Percentiles rank a stretch among this genome's conserved stretches.
Conservation (phyloP, 768 basidiomycete species). For the Amanita pallidorosea region DNA sequence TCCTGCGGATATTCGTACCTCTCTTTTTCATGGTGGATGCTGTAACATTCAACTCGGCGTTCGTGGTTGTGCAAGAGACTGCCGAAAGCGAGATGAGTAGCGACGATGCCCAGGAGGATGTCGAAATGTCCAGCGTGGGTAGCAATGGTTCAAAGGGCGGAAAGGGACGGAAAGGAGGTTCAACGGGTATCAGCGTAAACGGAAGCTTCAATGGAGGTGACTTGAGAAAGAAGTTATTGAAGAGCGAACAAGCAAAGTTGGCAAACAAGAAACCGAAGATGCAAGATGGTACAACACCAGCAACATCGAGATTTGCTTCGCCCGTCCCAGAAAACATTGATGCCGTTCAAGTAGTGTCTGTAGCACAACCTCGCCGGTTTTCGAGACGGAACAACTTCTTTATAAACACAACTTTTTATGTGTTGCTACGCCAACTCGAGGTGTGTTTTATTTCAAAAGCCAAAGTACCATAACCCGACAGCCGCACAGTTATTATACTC, state of each 20-base stretch:
- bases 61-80: conserved; percentile 46
- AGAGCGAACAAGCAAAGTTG: conserved; percentile 75
- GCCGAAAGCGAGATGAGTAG: conserved; percentile 50
- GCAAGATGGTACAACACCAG: conserved; percentile 39
- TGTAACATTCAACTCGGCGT: conserved; percentile 57
- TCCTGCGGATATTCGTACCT: conserved; percentile 66
- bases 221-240: conserved; percentile 68
- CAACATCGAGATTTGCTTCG: conserved; percentile 52
- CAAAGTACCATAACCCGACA: not conserved
- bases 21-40: conserved; percentile 71
- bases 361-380: not conserved
- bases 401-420: conserved; percentile 84
- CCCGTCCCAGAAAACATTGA: conserved; percentile 42
- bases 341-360: conserved; percentile 2
- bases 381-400: conserved; percentile 61
- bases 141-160: conserved; percentile 22
- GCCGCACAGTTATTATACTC: conserved; percentile 63
- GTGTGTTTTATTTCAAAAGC: conserved; percentile 29
- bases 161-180: conserved; percentile 15
- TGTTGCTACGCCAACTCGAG: conserved; percentile 76
- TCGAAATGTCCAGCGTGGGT: conserved; percentile 26
- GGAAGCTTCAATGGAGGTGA: conserved; percentile 37
- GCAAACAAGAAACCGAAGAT: conserved; percentile 47
- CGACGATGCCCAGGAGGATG: conserved; percentile 29
- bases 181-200: conserved; percentile 15